Evolutionary conservation across 495 filamentous ascomycete species (phyloP), one percentile per base, ranked within the genome.

Genomic region (Thermochaetoides thermophila): DNA sequence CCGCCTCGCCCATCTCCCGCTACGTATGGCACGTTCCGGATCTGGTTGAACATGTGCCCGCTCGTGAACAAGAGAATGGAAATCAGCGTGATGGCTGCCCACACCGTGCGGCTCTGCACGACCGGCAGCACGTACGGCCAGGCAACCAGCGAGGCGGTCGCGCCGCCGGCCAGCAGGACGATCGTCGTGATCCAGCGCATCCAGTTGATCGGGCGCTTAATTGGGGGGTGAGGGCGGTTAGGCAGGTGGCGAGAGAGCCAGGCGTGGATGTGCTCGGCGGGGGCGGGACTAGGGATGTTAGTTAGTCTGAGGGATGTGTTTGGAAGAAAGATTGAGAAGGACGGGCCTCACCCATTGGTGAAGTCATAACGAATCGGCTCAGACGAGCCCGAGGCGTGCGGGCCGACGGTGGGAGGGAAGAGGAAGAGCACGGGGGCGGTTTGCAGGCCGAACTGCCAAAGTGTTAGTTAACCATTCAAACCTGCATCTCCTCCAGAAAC

Each of bases 31-130:
- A 89, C 84, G 49, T 85, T 85, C 35, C 89, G 71, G 50, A 99
- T 99, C 45, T 96, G 89, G 57, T 96, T 96, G 69, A 86, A 99
- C 89, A 99, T 97, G 52, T 96, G 85, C 10, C 91, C 89, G 42
- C 77, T 84, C 21, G 82, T 96, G 61, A 99, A 99, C 20, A 99
- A 63, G 26, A 99, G 73, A 37, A 99, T 84, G 6, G 74, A 69
- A 43, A 99, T 82, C 32, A 99, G 61, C 50, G 81, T 87, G 42
- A 93, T 51, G 17, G 80, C 86, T 20, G 89, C 85, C 91, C 89
- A 99, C 17, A 95, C 57, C 37, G 89, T 95, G 34, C 86, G 73
- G 55, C 81, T 95, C 50, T 84, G 82, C 22, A 96, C 60, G 34
- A 94, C 52, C 17, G 91, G 89, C n/a, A 89, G 52, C 4, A 94